Evolutionary conservation across 148 eudicot genomes (phyloP), one percentile per base, ranked within the genome.

Genomic region (Fagopyrum esculentum): DNA sequence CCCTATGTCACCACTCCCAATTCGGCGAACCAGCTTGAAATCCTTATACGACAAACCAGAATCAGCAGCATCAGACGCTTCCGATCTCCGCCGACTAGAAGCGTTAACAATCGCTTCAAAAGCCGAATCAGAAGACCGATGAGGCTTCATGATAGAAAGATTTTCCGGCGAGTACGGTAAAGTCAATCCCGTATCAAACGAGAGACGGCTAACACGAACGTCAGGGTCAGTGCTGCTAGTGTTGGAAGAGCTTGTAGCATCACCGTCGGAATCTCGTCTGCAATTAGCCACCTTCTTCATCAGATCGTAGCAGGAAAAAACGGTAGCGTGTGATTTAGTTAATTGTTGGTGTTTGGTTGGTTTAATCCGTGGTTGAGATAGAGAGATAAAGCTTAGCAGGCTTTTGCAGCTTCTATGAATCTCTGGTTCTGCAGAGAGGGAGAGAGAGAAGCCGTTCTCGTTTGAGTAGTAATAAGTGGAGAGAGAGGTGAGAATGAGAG

Each of bases 1-100:
- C n/a, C 98, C 91, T 50, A 91, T 91, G 76, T 91, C 98, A 1
- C 98, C 98, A 43, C 93, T 78, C 0, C 98, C 98, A 76, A 94
- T 86, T 51, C 81, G 88, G 1, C 93, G 84, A 6, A 89, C 76
- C n/a, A 91, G 85, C 45, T 85, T 80, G 77, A 91, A 91, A 73
- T 91, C 86, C 0, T 89, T 73, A 0, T 89, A 80, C 51, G 79
- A 77, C 84, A 93, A 90, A 76, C 91, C 94, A 3, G 83, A 35
- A 6, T 29, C 44, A 6, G 69, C 69, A 10, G 64, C 64, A 6
- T 61, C 68, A 35, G 44, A 15, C 43, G 68, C 43, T 61, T 35
- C 40, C 26, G 68, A 61, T 2, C 68, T 40, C 15, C 77, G 71
- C 45, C 77, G 48, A 54, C 6, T 45, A 13, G 83, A 57, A 4